Evolutionary conservation across 1,284 basidiomycete genomes (phyloP), one percentile per base, ranked within the genome.

Genomic region (Rhodotorula sp.): DNA sequence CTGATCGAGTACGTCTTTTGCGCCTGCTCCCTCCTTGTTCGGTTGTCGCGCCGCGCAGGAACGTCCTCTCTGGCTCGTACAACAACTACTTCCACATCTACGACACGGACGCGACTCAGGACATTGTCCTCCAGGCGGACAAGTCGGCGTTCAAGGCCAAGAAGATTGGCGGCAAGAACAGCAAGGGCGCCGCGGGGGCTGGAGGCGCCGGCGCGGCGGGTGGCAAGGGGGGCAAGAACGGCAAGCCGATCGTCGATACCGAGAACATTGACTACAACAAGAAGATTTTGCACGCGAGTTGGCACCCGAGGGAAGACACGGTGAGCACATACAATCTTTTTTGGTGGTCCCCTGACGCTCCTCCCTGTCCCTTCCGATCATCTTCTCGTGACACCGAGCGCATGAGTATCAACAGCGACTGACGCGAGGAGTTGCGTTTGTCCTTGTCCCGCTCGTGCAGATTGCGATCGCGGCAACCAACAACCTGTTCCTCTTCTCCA

Each of bases 41-140:
- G n/a, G n/a, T n/a, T n/a, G n/a, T n/a, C n/a, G n/a, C 39, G 39
- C 5, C 23, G 20, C 31, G 34, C 80, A 97, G 94, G 80, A 89
- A 94, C 82, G 92, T 97, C 73, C 85, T 97, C 78, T 98, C 97
- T 21, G 97, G 97, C 63, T 97, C 95, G 62, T 99, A 99, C 84
- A 95, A 98, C 86, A 99, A 99, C 84, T 98, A 97, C 85, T 97
- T 99, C 90, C 93, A 96, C 83, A 95, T 99, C 87, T 98, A 95
- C 83, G 96, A 99, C 82, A 89, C 90, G 75, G 93, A 97, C 74
- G 90, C 90, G 57, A 84, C 90, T 78, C 91, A 90, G 74, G 96
- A 98, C 80, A 89, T 97, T 51, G 93, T 98, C 21, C 83, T 99
- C 69, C 97, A 99, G 83, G 97, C 97, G 8, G 97, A 99, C 85